Base-by-base conservation (phyloP, 768 basidiomycete species). In the Hebeloma cylindrosporum region DNA sequence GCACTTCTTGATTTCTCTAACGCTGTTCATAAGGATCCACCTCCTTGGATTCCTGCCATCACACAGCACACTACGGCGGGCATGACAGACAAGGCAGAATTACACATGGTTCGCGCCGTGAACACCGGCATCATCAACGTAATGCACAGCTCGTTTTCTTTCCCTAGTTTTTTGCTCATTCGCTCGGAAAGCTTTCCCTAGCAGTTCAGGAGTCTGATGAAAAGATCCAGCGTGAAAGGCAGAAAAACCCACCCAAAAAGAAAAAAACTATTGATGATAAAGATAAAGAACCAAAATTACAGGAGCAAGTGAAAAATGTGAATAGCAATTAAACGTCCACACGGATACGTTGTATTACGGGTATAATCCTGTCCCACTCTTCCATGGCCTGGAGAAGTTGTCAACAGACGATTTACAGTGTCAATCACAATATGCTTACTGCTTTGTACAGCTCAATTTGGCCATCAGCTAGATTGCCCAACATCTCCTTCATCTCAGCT, bases 281-380 rank as follows among this genome's bases (percentile, higher is more conserved):
- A 44, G 47, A 53, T 30, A 41, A 54, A 31, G 44, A 51, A 40
- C 51, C 45, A 33, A 60, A 58, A 50, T 26, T 60, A 62, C 54
- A 61, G 56, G 58, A 50, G 36, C 23, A 32, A 20, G n/a, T 40
- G 22, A 33, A 32, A 21, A 51, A 49, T 39, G 35, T 32, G 42
- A 45, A 51, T 42, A 43, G 42, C 23, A 54, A 55, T 71, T 79
- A 91, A 61, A 91, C 82, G 67, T 93, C 92, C 68, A 95, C 93
- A 43, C 90, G 84, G 71, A 95, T 95, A 44, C 90, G 87, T 66
- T 94, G 90, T 60, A 95, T 84, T 56, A 93, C 72, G 56, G 93
- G 89, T 75, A 93, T 92, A 61, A 94, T 87, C 66, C 88, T 76
- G 43, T 97, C 93, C 93, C 93, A 97, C 64, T 97, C 93, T 56